Evolutionary conservation across 441 rosid species (phyloP).

Genomic region (Syzygium syzygioides): DNA sequence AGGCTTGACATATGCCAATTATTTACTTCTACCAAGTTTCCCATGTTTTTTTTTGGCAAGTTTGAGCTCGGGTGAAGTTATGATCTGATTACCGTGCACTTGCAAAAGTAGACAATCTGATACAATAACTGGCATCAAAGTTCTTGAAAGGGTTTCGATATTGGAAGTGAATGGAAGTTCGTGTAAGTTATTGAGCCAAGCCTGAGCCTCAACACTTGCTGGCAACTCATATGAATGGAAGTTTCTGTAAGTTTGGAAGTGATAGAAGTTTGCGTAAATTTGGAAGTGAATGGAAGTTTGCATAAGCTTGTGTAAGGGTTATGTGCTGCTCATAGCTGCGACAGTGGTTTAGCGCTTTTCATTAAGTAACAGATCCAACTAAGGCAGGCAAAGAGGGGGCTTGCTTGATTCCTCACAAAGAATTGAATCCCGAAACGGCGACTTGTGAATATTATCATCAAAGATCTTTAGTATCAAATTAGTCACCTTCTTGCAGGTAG

Average conservation of each 20-base stretch:
- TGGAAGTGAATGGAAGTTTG: no score
- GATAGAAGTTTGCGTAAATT: no score
- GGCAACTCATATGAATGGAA: background rate
- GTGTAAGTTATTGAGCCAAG: background rate
- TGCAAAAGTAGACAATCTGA: background rate
- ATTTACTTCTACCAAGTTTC: background rate
- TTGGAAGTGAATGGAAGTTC: background rate
- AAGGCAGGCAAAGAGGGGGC: background rate
- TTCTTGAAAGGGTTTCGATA: background rate
- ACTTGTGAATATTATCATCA: background rate
- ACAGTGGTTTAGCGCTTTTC: background rate
- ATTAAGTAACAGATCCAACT: background rate
- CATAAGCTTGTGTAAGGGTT: background rate
- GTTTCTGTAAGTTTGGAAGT: no score
- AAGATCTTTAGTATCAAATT: background rate
- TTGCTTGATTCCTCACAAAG: background rate
- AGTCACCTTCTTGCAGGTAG: background rate
- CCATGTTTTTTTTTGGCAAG: background rate
- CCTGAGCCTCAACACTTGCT: background rate
- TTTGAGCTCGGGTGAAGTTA: background rate
- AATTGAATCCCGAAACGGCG: background rate
- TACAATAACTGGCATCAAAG: background rate
- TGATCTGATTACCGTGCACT: background rate
- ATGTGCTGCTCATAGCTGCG: background rate
- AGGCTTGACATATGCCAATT: background rate